Percentiles rank a stretch among this genome's conserved stretches.
phyloP scores from a whole-genome alignment of 805 yeast species.

The Kodamaea sagamina region DNA sequence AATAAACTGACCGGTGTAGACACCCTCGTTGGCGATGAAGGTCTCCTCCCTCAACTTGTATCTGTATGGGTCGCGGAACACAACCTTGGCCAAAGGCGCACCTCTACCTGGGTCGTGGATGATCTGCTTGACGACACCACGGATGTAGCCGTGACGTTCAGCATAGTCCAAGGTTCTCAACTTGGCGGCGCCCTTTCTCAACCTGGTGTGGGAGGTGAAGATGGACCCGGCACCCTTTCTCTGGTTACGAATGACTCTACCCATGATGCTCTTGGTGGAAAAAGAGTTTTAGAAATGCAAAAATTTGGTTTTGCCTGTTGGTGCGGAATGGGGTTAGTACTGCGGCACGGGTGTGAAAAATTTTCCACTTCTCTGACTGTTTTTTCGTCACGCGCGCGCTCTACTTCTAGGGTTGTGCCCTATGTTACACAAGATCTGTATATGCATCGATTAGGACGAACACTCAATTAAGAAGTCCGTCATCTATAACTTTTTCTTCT shows the following conservation, averaged over 20 bases:
- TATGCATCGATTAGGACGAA: constrained; percentile 6
- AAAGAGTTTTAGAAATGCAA: neutral
- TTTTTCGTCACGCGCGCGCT: too few relatives aligned
- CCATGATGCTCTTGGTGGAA: constrained; percentile 32
- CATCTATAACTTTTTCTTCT: constrained; percentile 7
- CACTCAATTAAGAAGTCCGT: constrained; percentile 18
- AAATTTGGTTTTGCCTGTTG: neutral
- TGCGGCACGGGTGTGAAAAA: neutral
- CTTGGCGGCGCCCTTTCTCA: constrained; percentile 99
- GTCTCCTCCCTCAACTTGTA: constrained; percentile 97
- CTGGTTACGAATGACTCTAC: constrained; percentile 99
- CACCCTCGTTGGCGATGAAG: constrained; percentile 99
- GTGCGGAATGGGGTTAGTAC: neutral
- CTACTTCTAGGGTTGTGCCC: neutral
- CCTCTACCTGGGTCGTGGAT: constrained; percentile 99
- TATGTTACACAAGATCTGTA: neutral
- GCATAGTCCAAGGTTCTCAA: constrained; percentile 98
- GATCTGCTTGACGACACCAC: constrained; percentile 98
- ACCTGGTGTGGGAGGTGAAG: constrained; percentile 99
- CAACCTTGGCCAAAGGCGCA: constrained; percentile 96
- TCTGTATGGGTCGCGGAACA: constrained; percentile 99
- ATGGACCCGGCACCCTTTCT: constrained; percentile 99
- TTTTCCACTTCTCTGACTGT: too few relatives aligned
- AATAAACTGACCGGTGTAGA: constrained; percentile 98
- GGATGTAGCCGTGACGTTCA: constrained; percentile 99